Evolutionary conservation across 2,329 filamentous ascomycete species (phyloP).

Genomic region (Chaetomium globosum): DNA sequence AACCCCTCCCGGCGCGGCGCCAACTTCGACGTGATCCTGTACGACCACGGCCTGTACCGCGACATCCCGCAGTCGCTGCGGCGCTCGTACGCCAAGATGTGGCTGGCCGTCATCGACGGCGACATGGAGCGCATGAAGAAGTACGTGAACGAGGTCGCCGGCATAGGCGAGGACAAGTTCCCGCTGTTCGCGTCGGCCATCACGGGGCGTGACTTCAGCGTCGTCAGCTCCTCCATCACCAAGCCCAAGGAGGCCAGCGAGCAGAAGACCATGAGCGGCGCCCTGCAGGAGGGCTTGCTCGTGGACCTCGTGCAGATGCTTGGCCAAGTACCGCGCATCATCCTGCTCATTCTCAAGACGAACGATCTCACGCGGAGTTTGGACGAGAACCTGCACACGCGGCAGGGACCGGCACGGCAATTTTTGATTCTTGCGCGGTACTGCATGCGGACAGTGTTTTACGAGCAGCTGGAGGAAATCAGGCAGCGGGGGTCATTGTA

Average conservation of each 20-base stretch:
- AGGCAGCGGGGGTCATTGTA: constrained; percentile 56
- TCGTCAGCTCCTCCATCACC: constrained; percentile 65
- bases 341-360: constrained; percentile 93
- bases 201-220: constrained; percentile 85
- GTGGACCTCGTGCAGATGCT: constrained; percentile 86
- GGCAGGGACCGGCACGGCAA: constrained; percentile 64
- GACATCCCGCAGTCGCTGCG: constrained; percentile 80
- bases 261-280: constrained; percentile 81
- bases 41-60: constrained; percentile 95
- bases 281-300: constrained; percentile 84
- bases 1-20: constrained; percentile 61
- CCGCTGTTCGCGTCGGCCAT: constrained; percentile 95
- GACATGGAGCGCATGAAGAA: constrained; percentile 84
- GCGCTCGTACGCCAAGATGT: constrained; percentile 91
- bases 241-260: constrained; percentile 70
- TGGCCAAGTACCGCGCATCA: constrained; percentile 85
- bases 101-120: constrained; percentile 91
- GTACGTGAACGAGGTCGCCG: constrained; percentile 86
- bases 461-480: constrained; percentile 65
- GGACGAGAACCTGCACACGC: constrained; percentile 84
- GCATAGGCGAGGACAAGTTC: constrained; percentile 86
- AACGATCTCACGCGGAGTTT: constrained; percentile 94
- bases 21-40: constrained; percentile 95
- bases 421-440: constrained; percentile 71
- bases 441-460: constrained; percentile 66